A percentile compares a stretch with the other conserved stretches of the same genome.
phyloP scores from a whole-genome alignment of 345 rosid genomes.

The Clarkia xantiana region DNA sequence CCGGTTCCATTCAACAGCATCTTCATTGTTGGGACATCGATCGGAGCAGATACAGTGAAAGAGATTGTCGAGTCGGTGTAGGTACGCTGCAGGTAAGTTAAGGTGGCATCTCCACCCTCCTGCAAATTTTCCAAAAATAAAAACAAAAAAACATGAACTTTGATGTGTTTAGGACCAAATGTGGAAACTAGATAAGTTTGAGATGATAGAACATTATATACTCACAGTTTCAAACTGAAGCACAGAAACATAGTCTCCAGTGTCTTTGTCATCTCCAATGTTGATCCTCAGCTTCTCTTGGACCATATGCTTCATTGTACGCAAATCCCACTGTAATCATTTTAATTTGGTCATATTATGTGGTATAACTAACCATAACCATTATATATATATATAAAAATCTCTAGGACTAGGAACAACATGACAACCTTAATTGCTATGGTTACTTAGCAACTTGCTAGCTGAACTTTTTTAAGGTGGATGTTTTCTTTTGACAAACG shows the following conservation, averaged over 20 bases:
- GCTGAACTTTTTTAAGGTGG: no score
- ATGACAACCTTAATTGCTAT: no score
- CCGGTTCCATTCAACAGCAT: conserved; percentile 14
- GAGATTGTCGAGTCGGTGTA: conserved; percentile 16
- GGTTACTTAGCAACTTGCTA: no score
- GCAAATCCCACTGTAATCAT: conserved; percentile 31
- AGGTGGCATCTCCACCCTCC: conserved; percentile 6
- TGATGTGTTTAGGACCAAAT: no score
- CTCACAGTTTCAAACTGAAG: no score
- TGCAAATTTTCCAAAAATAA: not conserved
- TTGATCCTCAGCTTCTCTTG: conserved; percentile 15
- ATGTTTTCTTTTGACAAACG: no score
- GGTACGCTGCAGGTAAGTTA: conserved; percentile 27
- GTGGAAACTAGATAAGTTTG: no score
- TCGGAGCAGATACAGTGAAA: conserved; percentile 27
- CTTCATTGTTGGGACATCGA: conserved; percentile 13
- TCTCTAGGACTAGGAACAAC: no score
- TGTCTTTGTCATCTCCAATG: conserved; percentile 6
- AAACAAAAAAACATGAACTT: not conserved
- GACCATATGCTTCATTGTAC: conserved; percentile 4
- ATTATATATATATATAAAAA: not conserved
- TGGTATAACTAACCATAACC: not conserved
- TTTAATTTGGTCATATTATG: not conserved
- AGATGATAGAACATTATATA: no score
- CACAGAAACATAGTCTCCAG: no score